Evolutionary conservation across 768 basidiomycete genomes (phyloP).

Genomic region (Leccinellum rugosiceps): DNA sequence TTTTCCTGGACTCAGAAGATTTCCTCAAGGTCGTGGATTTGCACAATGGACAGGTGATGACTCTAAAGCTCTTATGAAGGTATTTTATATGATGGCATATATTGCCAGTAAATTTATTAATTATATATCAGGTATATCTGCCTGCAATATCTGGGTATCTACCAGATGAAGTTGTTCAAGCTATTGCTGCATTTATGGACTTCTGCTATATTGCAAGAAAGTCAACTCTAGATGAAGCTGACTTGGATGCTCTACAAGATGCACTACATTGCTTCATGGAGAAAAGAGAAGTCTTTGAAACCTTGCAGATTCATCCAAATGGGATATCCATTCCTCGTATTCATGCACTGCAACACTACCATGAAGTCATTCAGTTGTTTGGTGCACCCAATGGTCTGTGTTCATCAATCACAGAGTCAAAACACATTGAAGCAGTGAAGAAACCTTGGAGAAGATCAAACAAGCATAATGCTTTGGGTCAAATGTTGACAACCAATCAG

Average conservation of each 20-base stretch:
- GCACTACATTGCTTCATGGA: background rate
- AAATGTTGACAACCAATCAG: background rate
- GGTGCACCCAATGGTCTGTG: background rate
- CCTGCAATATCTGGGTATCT: background rate
- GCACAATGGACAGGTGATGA: constrained; percentile 3
- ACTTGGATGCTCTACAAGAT: background rate
- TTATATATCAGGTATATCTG: background rate
- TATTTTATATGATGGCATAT: background rate
- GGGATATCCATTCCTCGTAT: background rate
- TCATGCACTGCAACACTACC: background rate
- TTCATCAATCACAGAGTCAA: background rate
- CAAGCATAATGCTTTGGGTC: background rate
- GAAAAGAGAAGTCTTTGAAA: background rate
- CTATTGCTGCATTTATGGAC: background rate
- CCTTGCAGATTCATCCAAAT: background rate
- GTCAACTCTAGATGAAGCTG: background rate
- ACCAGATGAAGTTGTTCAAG: background rate
- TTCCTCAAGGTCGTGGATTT: too few relatives aligned
- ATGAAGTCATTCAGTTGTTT: background rate
- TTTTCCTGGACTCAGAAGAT: background rate
- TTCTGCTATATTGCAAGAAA: background rate
- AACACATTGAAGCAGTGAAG: background rate
- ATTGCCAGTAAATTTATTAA: background rate
- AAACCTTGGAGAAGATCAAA: background rate
- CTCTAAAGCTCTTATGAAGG: constrained; percentile 1